phyloP scores from a whole-genome alignment of 2,329 filamentous ascomycete genomes.

The Exserohilum rostratum region DNA sequence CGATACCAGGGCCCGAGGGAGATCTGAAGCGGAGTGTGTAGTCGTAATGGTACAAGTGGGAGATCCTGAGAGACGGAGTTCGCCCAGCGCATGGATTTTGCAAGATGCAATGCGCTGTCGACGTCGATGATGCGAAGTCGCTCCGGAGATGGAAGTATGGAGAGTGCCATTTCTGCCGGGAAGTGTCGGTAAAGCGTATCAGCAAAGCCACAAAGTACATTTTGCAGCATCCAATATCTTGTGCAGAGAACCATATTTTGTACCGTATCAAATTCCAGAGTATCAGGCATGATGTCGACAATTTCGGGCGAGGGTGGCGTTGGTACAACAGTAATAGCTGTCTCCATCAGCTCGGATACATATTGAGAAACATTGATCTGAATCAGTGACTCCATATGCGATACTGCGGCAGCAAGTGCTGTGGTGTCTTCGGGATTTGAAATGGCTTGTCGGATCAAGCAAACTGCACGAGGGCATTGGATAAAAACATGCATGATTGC shows the following conservation, averaged over 20 bases:
- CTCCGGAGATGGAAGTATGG: conserved; percentile 24
- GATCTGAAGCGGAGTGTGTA: conserved; percentile 37
- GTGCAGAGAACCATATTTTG: conserved; percentile 31
- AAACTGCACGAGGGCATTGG: conserved; percentile 35
- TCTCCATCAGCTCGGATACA: conserved; percentile 24
- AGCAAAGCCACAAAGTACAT: conserved; percentile 29
- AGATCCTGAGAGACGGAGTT: conserved; percentile 24
- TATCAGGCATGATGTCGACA: conserved; percentile 27
- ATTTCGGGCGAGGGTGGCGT: conserved; percentile 22
- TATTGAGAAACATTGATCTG: conserved; percentile 21
- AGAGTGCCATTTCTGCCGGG: conserved; percentile 19
- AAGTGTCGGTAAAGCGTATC: conserved; percentile 35
- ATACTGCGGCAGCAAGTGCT: conserved; percentile 29
- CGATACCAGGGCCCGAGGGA: conserved; percentile 37
- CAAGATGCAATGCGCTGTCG: conserved; percentile 27
- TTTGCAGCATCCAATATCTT: conserved; percentile 37
- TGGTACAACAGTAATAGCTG: conserved; percentile 15
- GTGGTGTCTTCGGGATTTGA: conserved; percentile 24
- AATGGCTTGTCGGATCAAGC: conserved; percentile 27
- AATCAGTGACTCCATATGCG: conserved; percentile 31
- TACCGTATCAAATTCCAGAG: conserved; percentile 29
- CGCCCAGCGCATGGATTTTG: conserved; percentile 32
- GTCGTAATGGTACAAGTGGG: conserved; percentile 34
- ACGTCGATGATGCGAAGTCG: conserved; percentile 23
- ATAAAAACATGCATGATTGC: conserved; percentile 40